Base-by-base conservation (phyloP, 148 eudicot genomes). In the Chenopodium quinoa region DNA sequence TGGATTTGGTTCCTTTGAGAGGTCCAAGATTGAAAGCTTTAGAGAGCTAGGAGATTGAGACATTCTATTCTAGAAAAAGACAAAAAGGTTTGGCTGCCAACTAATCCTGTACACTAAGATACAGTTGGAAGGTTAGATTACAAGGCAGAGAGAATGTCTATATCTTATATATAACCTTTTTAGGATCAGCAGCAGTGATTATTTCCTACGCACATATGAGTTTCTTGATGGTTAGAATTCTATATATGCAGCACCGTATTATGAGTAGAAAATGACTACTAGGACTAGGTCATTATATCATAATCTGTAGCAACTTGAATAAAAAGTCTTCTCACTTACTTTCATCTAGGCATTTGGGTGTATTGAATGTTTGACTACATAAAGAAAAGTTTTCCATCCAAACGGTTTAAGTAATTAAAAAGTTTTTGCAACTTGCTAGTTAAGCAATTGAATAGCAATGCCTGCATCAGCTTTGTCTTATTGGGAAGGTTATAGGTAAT, bases 1-100 rank as follows among this genome's bases (percentile, higher is more conserved):
- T 63, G 91, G 80, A 72, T 75, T 79, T 82, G 86, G 79, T 63
- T 92, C 88, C 74, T 88, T 84, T 63, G 95, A 95, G 47, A 93
- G 78, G 79, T 95, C 98, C 37, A 95, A 70, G 47, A 85, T 82
- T 46, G 97, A 95, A 44, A 95, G 95, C 58, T 93, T 82, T 73
- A 95, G 47, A 71, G 87, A 83, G 71, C 84, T 86, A 71, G 85
- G 77, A 56, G 87, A 76, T 81, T 79, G 85, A 86, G 93, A 86
- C 97, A 92, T 92, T 78, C 71, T 88, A 77, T 67, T 78, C 80
- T 60, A 37, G 87, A 67, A 85, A 84, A 40, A 78, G 82, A 77
- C 83, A 74, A 85, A 77, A 83, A 79, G 73, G 62, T 68, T 29
- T 79, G 78, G 81, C 81, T 83, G 84, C 75, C 84, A 81, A 77